Percentiles rank a stretch among this genome's conserved stretches.
Conservation (phyloP, 371 early-diverging fungal species). For the Funneliformis caledonium region DNA sequence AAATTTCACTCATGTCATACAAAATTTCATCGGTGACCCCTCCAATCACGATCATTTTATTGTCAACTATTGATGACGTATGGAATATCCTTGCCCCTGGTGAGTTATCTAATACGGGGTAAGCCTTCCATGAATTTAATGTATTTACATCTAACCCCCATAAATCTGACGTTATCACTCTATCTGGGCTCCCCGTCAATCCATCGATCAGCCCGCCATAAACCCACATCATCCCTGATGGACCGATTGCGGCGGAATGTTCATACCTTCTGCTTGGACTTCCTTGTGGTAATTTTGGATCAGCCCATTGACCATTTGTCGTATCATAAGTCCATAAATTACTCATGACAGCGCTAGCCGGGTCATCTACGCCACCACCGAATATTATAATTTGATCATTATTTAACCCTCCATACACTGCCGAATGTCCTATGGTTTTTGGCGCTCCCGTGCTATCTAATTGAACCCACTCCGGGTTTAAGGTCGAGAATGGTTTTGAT, state of each 20-base stretch:
- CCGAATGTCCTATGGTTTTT: background rate
- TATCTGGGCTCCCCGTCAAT: background rate
- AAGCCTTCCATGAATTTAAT: background rate
- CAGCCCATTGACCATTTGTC: background rate
- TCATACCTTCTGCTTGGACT: background rate
- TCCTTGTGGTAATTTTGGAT: background rate
- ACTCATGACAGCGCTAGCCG: no score
- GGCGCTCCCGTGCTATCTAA: constrained; percentile 7
- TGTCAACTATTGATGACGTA: constrained; percentile 15
- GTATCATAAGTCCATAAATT: constrained; percentile 18
- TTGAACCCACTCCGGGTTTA: background rate
- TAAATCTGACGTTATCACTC: background rate
- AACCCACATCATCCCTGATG: background rate
- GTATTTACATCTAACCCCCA: constrained; percentile 15
- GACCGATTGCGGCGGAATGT: background rate
- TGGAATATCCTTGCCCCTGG: constrained; percentile 11
- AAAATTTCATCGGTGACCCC: background rate
- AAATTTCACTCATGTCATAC: background rate
- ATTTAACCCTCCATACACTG: background rate
- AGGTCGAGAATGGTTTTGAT: background rate
- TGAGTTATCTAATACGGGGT: background rate
- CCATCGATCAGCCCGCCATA: constrained; percentile 4
- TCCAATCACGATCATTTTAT: constrained; percentile 21
- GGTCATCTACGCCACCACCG: constrained; percentile 10
- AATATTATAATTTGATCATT: constrained; percentile 22